phyloP scores from a whole-genome alignment of 208 protist species.

The Crithidia mellificae region DNA sequence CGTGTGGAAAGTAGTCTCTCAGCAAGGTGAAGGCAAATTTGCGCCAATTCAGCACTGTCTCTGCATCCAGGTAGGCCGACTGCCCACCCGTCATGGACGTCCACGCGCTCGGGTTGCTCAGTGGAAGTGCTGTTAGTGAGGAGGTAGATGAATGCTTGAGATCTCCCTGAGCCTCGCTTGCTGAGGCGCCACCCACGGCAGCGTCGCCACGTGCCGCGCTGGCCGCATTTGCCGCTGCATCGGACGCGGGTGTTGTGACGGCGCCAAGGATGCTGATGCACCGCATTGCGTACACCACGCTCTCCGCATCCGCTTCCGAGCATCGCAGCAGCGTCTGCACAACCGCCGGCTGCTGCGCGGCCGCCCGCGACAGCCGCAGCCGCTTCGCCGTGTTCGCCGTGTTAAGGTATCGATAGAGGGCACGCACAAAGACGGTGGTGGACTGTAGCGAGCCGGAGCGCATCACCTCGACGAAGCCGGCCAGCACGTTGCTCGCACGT shows the following conservation, averaged over 20 bases:
- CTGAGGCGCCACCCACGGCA: too few species aligned
- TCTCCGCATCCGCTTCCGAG: constrained; percentile 37
- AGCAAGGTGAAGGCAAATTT: constrained; percentile 67
- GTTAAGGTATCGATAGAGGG: constrained; percentile 68
- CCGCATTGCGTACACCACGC: constrained; percentile 57
- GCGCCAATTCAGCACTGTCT: constrained; percentile 70
- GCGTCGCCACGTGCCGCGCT: neutral
- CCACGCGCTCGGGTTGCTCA: neutral
- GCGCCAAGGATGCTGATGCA: constrained; percentile 82
- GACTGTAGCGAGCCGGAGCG: constrained; percentile 72
- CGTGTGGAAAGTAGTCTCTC: constrained; percentile 63
- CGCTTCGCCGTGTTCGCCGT: constrained; percentile 34
- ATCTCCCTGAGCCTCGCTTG: too few species aligned
- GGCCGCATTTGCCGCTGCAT: neutral
- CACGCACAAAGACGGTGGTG: constrained; percentile 73
- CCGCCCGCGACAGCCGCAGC: constrained; percentile 57
- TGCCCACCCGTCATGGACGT: constrained; percentile 6
- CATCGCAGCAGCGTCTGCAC: constrained; percentile 71
- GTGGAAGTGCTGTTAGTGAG: too few species aligned
- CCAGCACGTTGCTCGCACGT: constrained; percentile 15
- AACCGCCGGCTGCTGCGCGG: constrained; percentile 42
- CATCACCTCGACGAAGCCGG: constrained; percentile 74
- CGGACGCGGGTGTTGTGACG: constrained; percentile 26
- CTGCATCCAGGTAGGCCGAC: constrained; percentile 31
- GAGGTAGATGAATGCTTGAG: too few species aligned